phyloP scores from a whole-genome alignment of 805 yeast genomes.

The Debaryomyces prosopidis region DNA sequence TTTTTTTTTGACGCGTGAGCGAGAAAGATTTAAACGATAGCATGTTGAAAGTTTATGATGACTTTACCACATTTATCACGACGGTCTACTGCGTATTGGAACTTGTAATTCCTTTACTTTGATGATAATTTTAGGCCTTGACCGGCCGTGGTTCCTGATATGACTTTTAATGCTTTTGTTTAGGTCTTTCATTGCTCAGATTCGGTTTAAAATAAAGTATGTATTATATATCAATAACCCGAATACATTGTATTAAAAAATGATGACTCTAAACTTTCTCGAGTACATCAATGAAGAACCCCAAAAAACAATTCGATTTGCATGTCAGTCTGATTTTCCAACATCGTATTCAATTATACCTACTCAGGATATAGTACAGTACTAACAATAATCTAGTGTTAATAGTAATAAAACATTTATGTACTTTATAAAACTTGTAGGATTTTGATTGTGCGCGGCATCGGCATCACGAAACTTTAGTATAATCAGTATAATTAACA shows the following conservation, averaged over 20 bases:
- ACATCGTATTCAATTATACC: not conserved
- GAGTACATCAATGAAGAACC: constrained; percentile 20
- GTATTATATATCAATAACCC: not conserved
- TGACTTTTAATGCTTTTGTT: constrained; percentile 5
- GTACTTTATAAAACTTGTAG: not conserved
- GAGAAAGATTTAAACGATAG: not conserved
- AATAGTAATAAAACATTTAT: not conserved
- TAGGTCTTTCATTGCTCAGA: constrained; percentile 1
- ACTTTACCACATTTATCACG: constrained; percentile 49
- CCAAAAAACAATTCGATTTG: constrained; percentile 36
- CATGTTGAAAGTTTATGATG: constrained; percentile 37
- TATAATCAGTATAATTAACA: not conserved
- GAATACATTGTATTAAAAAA: constrained; percentile 4
- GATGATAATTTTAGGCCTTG: constrained; percentile 49
- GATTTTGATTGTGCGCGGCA: not conserved
- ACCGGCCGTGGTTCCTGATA: constrained; percentile 55
- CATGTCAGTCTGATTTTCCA: constrained; percentile 41
- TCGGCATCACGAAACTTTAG: not conserved
- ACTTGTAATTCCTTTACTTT: constrained; percentile 45
- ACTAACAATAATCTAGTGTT: not conserved
- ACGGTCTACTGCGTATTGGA: constrained; percentile 52
- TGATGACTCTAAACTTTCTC: constrained; percentile 17
- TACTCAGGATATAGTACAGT: not conserved
- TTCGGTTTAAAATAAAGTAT: not conserved
- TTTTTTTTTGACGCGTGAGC: constrained; percentile 14